Conservation (phyloP, 331 rosid species). For the Arachis monticola region DNA sequence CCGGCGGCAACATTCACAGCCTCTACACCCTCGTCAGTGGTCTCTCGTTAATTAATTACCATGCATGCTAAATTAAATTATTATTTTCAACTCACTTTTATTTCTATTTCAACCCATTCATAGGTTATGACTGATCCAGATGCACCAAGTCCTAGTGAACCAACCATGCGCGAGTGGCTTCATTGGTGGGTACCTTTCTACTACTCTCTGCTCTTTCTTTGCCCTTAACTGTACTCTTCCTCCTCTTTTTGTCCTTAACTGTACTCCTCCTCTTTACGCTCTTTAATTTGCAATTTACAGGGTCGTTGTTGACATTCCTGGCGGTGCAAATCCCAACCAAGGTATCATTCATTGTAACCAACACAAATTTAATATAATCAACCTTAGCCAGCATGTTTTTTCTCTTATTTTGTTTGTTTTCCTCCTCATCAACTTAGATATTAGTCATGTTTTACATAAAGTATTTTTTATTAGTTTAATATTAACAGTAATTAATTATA, state of each 20-base stretch:
- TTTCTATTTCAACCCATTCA: constrained; percentile 10
- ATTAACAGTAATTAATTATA: no score
- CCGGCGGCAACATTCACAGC: constrained; percentile 58
- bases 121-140: constrained; percentile 96
- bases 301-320: constrained; percentile 90
- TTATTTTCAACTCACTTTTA: no score
- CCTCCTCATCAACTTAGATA: no score
- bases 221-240: no score
- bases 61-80: no score
- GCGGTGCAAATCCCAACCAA: constrained; percentile 60
- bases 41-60: no score
- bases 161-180: constrained; percentile 85
- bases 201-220: not conserved
- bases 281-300: constrained; percentile 41
- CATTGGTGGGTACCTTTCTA: constrained; percentile 58
- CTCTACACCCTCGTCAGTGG: constrained; percentile 70
- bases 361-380: no score
- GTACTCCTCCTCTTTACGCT: not conserved
- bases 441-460: no score
- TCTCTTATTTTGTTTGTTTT: no score
- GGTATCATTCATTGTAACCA: no score
- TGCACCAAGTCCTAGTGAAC: constrained; percentile 98
- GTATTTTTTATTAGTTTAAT: no score
- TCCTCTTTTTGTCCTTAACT: not conserved
- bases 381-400: no score